phyloP scores from a whole-genome alignment of 352 stramenopile genomes.

The Phytophthora pisi region DNA sequence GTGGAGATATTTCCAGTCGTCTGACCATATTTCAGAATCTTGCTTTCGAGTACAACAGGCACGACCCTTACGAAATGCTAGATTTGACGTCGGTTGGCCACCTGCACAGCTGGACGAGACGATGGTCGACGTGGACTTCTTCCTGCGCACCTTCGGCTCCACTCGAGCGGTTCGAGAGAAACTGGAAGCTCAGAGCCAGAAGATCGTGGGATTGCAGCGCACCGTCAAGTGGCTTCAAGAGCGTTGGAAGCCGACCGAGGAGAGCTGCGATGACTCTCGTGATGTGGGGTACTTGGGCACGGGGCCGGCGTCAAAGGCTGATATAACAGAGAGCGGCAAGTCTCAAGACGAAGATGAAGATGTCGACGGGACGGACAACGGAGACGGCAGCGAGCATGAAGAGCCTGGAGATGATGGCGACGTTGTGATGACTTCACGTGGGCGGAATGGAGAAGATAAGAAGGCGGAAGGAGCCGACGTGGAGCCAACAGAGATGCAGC shows the following conservation, averaged over 20 bases:
- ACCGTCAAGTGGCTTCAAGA: slow-evolving; percentile 10
- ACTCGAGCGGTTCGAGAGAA: slow-evolving; percentile 10
- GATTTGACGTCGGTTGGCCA: slow-evolving; percentile 4
- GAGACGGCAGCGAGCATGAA: not conserved
- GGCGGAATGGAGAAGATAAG: not conserved
- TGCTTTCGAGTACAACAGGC: not conserved
- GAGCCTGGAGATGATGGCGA: not conserved
- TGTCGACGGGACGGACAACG: not conserved
- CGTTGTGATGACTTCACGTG: not conserved
- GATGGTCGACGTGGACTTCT: slow-evolving; percentile 16
- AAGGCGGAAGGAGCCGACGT: not conserved
- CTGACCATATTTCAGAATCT: not conserved
- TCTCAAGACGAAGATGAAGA: not conserved
- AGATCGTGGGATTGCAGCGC: slow-evolving; percentile 10
- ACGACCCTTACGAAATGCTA: not conserved
- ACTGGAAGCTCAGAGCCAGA: slow-evolving; percentile 4
- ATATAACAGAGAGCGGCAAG: not conserved
- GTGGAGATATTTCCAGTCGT: not conserved
- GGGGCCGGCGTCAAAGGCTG: not conserved
- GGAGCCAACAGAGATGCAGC: not conserved
- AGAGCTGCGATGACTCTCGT: not conserved
- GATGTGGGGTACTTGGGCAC: not conserved
- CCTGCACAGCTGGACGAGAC: slow-evolving; percentile 3
- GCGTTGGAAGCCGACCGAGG: not conserved
- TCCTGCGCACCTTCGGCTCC: slow-evolving; percentile 24